A percentile compares a stretch with the other conserved stretches of the same genome.
Evolutionary conservation across 768 basidiomycete species (phyloP).

Genomic region (Strobilomyces echinocephalus): DNA sequence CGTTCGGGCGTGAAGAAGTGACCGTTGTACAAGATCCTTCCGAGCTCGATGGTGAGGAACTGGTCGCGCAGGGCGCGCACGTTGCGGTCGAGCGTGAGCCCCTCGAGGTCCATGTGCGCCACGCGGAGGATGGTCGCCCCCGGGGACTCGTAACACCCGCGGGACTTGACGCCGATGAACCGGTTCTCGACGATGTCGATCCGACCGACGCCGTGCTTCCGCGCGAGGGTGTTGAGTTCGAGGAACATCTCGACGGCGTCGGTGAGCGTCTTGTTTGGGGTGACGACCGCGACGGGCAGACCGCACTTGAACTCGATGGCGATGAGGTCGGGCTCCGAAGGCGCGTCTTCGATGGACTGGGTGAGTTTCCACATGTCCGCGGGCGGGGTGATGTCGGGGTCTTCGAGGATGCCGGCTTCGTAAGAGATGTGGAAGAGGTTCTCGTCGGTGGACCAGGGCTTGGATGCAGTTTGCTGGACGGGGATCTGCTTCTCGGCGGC

Average conservation of each 20-base stretch:
- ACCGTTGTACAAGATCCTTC: conserved; percentile 94
- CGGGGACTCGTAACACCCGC: conserved; percentile 99
- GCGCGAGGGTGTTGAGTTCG: conserved; percentile 82
- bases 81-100: conserved; percentile 95
- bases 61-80: conserved; percentile 92
- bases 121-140: conserved; percentile 93
- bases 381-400: conserved; percentile 92
- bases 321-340: conserved; percentile 72
- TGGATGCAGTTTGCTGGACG: conserved; percentile 90
- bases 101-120: conserved; percentile 95
- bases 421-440: conserved; percentile 99
- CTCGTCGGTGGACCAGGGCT: conserved; percentile 99
- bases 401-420: conserved; percentile 97
- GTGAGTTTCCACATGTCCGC: conserved; percentile 99
- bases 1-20: conserved; percentile 99
- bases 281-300: conserved; percentile 78
- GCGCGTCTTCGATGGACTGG: conserved; percentile 74
- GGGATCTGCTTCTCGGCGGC: conserved; percentile 87
- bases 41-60: conserved; percentile 87
- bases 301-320: conserved; percentile 83
- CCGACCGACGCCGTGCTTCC: conserved; percentile 93
- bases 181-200: conserved; percentile 99
- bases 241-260: conserved; percentile 94
- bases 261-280: conserved; percentile 62
- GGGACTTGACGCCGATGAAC: conserved; percentile 98